Percentiles rank a stretch among this genome's conserved stretches.
Evolutionary conservation across 2,329 filamentous ascomycete species (phyloP).

Genomic region (Periconia digitata): DNA sequence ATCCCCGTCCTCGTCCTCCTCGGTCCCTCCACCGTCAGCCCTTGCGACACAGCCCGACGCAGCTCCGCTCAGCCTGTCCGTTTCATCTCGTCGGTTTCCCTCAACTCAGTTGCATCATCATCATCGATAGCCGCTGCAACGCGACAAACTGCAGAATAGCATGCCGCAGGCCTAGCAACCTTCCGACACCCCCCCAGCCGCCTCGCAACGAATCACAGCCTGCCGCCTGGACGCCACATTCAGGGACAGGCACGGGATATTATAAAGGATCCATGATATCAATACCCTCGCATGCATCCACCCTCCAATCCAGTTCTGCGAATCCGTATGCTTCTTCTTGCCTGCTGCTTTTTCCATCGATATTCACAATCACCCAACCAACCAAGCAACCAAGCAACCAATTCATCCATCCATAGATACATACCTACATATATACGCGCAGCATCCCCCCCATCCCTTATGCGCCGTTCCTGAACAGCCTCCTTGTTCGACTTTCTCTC

Average conservation of each 20-base stretch:
- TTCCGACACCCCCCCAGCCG: conserved; percentile 30
- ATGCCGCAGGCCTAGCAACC: conserved; percentile 4
- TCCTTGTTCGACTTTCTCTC: conserved; percentile 18
- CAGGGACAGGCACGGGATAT: conserved; percentile 29
- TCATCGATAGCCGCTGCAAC: conserved; percentile 23
- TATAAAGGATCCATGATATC: no score
- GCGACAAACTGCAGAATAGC: conserved; percentile 19
- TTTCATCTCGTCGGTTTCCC: conserved; percentile 31
- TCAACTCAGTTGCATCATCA: neutral
- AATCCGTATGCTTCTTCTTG: conserved; percentile 14
- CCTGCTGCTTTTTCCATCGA: conserved; percentile 18
- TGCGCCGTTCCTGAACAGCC: conserved; percentile 9
- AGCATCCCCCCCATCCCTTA: no score
- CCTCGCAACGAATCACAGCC: conserved; percentile 32
- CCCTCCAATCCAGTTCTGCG: conserved; percentile 11
- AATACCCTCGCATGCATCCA: neutral
- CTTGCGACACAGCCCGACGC: conserved; percentile 33
- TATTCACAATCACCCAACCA: no score
- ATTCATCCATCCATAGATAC: no score
- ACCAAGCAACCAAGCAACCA: no score
- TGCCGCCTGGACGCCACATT: conserved; percentile 29
- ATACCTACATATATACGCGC: no score
- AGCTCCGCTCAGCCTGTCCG: conserved; percentile 17
- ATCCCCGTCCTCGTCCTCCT: no score
- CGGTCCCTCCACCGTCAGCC: no score